Base-by-base conservation (phyloP, 208 protist species). In the Wallacemonas collosoma region DNA sequence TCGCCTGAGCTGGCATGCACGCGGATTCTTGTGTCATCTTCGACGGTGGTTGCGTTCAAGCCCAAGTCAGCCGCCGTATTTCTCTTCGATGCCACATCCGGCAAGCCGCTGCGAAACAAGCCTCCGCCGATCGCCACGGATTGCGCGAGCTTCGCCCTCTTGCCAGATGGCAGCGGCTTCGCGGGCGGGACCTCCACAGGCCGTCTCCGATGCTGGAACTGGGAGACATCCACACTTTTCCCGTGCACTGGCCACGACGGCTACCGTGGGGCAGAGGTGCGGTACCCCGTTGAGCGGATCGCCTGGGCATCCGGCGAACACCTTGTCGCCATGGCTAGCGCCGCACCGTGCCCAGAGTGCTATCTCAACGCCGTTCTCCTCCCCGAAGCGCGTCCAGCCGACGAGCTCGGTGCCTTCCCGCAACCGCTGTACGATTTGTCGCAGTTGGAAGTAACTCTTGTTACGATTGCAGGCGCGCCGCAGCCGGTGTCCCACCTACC, bases 131-230 rank as follows among this genome's bases (percentile, higher is more conserved):
- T 76, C 0, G 77, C 76, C 57, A 62, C 82, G 3, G 76, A 82
- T 1, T 66, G 83, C 43, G 64, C 69, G 35, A 26, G 3, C 43
- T 40, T 86, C 2, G 70, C 80, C 43, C 68, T 93, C 12, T 77
- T 93, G 6, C 83, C 91, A 2, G 91, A 95, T 61, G 91, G 88
- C 3, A 77, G 88, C 71, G 81, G 85, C 4, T 85, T 95, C 47
- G 80, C 89, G 2, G 85, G 80, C 35, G 81, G 61, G 17, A 82
- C 85, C 9, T n/a, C 54, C 15, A 72, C 77, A 26, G 80, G 80
- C 1, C 57, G 70, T 38, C 54, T 85, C 35, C 60, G 51, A 3
- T 69, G 64, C 39, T 65, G 60, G 60, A 80, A 81, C 45, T 95
- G 88, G 88, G 91, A 95, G 54, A 91, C 82, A 77, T 73, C 73